Evolutionary conservation across 257 asterid species (phyloP), one percentile per base, ranked within the genome.

Genomic region (Solanum sitiens): DNA sequence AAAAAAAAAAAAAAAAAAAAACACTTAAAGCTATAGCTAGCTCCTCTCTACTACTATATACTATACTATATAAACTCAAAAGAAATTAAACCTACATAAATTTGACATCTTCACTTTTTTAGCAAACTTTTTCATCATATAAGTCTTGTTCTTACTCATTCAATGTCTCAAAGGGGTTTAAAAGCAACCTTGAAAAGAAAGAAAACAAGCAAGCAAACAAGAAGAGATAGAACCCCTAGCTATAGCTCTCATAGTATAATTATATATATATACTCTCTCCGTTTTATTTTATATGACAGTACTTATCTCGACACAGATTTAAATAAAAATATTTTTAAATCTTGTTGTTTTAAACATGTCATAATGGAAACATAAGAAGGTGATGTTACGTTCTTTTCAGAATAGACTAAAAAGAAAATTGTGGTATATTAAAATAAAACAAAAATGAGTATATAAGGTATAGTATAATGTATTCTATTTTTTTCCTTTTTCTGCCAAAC

Each of bases 141-240:
- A 80, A 83, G 89, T 92, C 91, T 89, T 83, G 90, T 89, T 94
- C 91, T 94, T 93, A 92, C 97, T 94, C 97, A 91, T 94, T 91
- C 93, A 89, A 89, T 85, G 89, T 87, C 94, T 88, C 89, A 79
- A 79, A 79, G 67, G 67, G 67, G 74, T 87, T 92, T 88, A 86
- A 92, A 93, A 92, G 95, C 94, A 92, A 72, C 87, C 91, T 90
- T 92, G 84, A 87, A 89, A 91, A 91, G 89, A 94, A 92, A 91
- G 90, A 71, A 88, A 92, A 32, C 42, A 83, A 88, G 56, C 87
- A 83, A 86, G 59, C 89, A 42, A 82, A 67, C 76, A 79, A 72
- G 61, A 88, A 86, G 23, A 86, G 27, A 50, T 30, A 32, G 13
- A 50, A 50, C 71, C 86, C 86, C 7, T 9, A 18, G 21, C 70